These are phyloP conservation scores for Thyridium curvatum DNA, from an alignment of 2,329 filamentous ascomycete genomes.

Conservation along the genomic window DNA sequence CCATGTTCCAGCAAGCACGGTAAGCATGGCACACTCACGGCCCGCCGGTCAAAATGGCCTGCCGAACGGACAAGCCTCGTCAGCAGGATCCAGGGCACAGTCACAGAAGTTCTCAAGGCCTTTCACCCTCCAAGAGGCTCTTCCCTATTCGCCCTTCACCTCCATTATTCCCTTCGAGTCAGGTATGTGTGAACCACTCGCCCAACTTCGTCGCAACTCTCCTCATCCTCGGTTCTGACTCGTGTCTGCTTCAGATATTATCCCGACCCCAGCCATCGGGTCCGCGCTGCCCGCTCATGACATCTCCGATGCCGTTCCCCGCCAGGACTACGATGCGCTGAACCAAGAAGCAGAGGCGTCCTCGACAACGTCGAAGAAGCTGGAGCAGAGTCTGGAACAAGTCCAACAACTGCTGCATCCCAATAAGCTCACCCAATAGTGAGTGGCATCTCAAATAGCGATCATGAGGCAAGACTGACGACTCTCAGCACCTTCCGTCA, in stretches of 20 bases:
- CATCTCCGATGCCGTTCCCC: conserved; percentile 43
- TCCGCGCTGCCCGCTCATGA: conserved; percentile 45
- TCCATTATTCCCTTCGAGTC: conserved; percentile 74
- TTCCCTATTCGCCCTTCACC: conserved; percentile 77
- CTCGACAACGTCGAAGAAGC: conserved; percentile 53
- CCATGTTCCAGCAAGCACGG: too few relatives aligned
- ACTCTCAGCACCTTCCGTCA: neutral
- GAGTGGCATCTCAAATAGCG: conserved; percentile 16
- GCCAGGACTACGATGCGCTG: conserved; percentile 56
- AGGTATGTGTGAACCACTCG: conserved; percentile 38
- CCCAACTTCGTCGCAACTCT: conserved; percentile 1
- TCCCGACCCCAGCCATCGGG: conserved; percentile 58
- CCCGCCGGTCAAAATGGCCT: conserved; percentile 20
- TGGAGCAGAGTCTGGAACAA: conserved; percentile 68
- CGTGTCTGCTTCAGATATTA: conserved; percentile 43
- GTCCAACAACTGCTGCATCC: conserved; percentile 68
- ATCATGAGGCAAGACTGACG: conserved; percentile 15
- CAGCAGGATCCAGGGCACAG: conserved; percentile 5
- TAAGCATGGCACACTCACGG: too few relatives aligned
- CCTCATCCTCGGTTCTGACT: conserved; percentile 8
- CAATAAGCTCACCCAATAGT: conserved; percentile 66
- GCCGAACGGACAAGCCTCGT: conserved; percentile 9
- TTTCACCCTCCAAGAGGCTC: conserved; percentile 65
- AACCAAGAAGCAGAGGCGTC: conserved; percentile 62
- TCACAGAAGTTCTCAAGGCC: conserved; percentile 28